Percentiles rank a stretch among this genome's conserved stretches.
These are phyloP conservation scores for Beauveria sp. DNA, from an alignment of 2,329 filamentous ascomycete species.

Conservation along the genomic window DNA sequence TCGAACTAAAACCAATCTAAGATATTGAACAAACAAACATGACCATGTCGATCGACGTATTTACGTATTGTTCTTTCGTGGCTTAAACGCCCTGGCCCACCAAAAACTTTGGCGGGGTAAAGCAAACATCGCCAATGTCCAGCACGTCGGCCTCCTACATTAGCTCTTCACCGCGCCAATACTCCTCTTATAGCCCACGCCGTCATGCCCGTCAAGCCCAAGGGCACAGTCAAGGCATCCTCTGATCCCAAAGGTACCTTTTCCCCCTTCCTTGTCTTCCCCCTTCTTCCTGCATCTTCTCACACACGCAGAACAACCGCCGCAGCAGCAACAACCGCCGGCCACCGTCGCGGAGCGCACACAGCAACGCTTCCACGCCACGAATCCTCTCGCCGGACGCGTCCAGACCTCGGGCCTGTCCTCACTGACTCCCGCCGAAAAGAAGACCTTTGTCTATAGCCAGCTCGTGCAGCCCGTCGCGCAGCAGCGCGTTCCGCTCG, in stretches of 20 bases:
- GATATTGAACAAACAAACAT: background rate
- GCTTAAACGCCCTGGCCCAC: slow-evolving; percentile 8
- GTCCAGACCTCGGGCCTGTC: slow-evolving; percentile 36
- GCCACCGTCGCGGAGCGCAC: slow-evolving; percentile 41
- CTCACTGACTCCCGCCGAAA: slow-evolving; percentile 39
- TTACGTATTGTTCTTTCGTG: background rate
- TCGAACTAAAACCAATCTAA: background rate
- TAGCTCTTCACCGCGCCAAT: background rate
- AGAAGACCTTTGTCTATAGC: slow-evolving; percentile 40
- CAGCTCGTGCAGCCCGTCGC: slow-evolving; percentile 37
- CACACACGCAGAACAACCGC: background rate
- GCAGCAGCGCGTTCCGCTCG: slow-evolving; percentile 26
- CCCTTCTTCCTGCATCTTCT: too few relatives aligned
- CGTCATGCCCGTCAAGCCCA: slow-evolving; percentile 12
- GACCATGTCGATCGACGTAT: too few relatives aligned
- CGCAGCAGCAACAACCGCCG: background rate
- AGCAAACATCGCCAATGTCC: slow-evolving; percentile 5
- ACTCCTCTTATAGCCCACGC: background rate
- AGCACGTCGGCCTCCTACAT: background rate
- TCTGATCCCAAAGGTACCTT: slow-evolving; percentile 1
- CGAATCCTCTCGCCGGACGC: slow-evolving; percentile 40
- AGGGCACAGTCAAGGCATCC: slow-evolving; percentile 7
- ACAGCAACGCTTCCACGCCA: slow-evolving; percentile 39
- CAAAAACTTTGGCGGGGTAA: slow-evolving; percentile 6
- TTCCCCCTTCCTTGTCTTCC: background rate